Conservation (phyloP, 2,329 filamentous ascomycete genomes). For the Fusarium sp. region DNA sequence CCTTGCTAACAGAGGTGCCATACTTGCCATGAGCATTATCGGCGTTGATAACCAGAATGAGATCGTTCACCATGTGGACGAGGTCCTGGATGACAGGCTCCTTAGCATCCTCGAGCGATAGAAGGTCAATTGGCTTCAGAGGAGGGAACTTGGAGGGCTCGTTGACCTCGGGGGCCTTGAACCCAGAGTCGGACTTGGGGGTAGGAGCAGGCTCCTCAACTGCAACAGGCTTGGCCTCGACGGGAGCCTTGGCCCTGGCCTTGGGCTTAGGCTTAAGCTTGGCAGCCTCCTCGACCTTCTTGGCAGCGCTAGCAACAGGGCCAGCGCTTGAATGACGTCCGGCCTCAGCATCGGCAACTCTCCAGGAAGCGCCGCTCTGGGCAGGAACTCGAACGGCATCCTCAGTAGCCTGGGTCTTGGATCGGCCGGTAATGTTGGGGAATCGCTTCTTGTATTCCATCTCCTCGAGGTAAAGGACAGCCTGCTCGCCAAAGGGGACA, state of each 20-base stretch:
- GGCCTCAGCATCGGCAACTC: conserved; percentile 71
- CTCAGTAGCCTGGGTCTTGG: conserved; percentile 65
- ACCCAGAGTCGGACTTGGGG: conserved; percentile 47
- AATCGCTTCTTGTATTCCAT: conserved; percentile 91
- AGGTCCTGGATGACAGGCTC: conserved; percentile 93
- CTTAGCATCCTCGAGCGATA: conserved; percentile 78
- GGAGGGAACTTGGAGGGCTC: conserved; percentile 73
- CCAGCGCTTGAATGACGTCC: conserved; percentile 71
- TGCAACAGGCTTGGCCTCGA: conserved; percentile 40
- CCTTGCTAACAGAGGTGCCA: conserved; percentile 81
- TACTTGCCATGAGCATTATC: conserved; percentile 84
- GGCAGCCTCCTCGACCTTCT: conserved; percentile 44
- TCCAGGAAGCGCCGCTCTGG: conserved; percentile 87
- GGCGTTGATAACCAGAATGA: conserved; percentile 92
- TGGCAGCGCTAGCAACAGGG: conserved; percentile 47
- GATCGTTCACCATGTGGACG: conserved; percentile 94
- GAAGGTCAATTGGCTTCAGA: conserved; percentile 78
- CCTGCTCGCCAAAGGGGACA: conserved; percentile 92
- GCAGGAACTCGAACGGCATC: conserved; percentile 84
- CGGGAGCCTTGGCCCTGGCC: conserved; percentile 17
- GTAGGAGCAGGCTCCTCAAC: conserved; percentile 49
- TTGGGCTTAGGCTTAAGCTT: conserved; percentile 51
- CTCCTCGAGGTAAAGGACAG: conserved; percentile 95
- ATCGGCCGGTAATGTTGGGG: conserved; percentile 61
- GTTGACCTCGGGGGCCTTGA: conserved; percentile 71